Percentiles rank a stretch among this genome's conserved stretches.
Evolutionary conservation across 2,329 filamentous ascomycete species (phyloP).

Genomic region (Chalaropsis thielavioides): DNA sequence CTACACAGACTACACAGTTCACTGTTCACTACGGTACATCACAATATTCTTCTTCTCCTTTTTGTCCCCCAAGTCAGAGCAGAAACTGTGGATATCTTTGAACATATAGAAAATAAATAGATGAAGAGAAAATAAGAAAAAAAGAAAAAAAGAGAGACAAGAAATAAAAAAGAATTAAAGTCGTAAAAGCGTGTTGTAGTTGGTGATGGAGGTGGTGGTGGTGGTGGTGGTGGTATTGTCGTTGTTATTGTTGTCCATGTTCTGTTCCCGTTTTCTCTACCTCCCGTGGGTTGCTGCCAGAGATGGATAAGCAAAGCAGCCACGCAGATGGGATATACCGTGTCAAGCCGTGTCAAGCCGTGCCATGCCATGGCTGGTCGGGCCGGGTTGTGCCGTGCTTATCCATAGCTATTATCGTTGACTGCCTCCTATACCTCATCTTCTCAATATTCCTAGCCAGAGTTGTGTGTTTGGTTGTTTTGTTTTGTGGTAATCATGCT

Average conservation of each 20-base stretch:
- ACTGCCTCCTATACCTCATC: background rate
- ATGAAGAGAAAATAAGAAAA: background rate
- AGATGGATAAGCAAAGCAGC: background rate
- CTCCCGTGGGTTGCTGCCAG: background rate
- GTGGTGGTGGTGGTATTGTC: too few species aligned
- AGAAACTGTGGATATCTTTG: slow-evolving; percentile 3
- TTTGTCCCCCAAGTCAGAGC: background rate
- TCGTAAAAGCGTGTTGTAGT: background rate
- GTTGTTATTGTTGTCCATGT: background rate
- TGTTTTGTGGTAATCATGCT: background rate
- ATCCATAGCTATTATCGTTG: background rate
- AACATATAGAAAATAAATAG: background rate
- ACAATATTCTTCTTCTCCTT: background rate
- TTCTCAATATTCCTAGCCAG: background rate
- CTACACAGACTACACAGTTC: too few species aligned
- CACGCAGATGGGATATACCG: background rate
- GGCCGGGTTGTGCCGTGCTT: background rate
- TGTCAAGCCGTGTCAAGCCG: background rate
- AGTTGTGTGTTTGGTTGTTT: background rate
- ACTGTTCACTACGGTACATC: too few species aligned
- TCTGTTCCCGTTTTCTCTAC: background rate
- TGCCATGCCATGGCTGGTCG: background rate
- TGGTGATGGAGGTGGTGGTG: background rate
- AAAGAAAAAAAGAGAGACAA: background rate
- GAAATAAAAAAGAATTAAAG: background rate